Base-by-base conservation (phyloP, 768 basidiomycete species). In the Amylocystis lapponica region DNA sequence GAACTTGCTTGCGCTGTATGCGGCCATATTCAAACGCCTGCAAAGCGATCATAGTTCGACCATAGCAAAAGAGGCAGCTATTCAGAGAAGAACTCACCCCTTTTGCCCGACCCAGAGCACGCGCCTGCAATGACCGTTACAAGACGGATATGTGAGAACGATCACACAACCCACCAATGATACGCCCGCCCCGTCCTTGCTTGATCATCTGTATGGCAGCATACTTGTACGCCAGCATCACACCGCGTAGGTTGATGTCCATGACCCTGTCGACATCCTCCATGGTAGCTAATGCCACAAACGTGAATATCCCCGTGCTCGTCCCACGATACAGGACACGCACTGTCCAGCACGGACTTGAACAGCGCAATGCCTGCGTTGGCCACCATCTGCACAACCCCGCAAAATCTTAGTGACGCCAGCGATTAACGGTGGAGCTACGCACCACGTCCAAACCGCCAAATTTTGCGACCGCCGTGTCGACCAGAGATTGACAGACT, bases 361-460 rank as follows among this genome's bases (percentile, higher is more conserved):
- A 26, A 22, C 26, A 34, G 9, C 5, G 30, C 48, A 46, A 40
- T 45, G 0, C 56, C 58, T 14, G 59, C 59, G 34, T 61, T 61
- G 23, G 59, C 59, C 9, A 61, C 44, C 55, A 61, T 59, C 59
- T 61, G 29, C 6, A 4, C 5, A 14, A n/a, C n/a, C n/a, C n/a
- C n/a, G n/a, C n/a, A n/a, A n/a, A n/a, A n/a, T n/a, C n/a, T n/a
- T n/a, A n/a, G n/a, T n/a, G n/a, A n/a, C n/a, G n/a, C n/a, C n/a
- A n/a, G n/a, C n/a, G n/a, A n/a, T n/a, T n/a, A n/a, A n/a, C n/a
- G n/a, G n/a, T n/a, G n/a, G n/a, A n/a, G n/a, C n/a, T 7, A 52
- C 73, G 44, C 40, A 76, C 76, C 16, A 75, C 70, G 48, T 78
- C 71, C 13, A 79, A 49, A 1, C 67, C 53, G 2, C 74, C 76